These are phyloP conservation scores for Hygrophorus russula DNA, from an alignment of 768 basidiomycete species.

Conservation along the genomic window DNA sequence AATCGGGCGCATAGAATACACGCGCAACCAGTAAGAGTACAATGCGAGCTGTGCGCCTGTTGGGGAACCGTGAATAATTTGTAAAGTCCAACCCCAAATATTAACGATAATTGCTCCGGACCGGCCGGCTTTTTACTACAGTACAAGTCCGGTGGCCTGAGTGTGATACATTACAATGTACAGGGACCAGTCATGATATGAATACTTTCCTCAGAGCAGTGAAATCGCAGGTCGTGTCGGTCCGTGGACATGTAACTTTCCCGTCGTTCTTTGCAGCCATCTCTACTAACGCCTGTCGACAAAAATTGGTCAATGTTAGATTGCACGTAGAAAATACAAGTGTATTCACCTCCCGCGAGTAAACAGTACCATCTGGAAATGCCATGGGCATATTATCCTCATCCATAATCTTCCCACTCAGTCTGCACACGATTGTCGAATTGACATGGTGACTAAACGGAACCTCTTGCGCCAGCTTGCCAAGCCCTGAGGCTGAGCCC, in stretches of 20 bases:
- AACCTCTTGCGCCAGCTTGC: conserved; percentile 71
- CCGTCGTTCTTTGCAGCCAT: conserved; percentile 79
- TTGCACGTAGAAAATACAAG: conserved; percentile 5
- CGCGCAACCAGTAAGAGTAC: background rate
- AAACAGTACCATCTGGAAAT: conserved; percentile 85
- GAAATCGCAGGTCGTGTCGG: conserved; percentile 53
- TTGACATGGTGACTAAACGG: conserved; percentile 92
- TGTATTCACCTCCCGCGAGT: conserved; percentile 76
- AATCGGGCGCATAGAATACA: too few relatives aligned
- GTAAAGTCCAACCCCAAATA: too few relatives aligned
- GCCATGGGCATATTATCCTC: conserved; percentile 89
- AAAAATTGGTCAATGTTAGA: conserved; percentile 7
- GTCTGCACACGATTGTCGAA: conserved; percentile 86
- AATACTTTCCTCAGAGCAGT: conserved; percentile 75
- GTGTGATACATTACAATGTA: background rate
- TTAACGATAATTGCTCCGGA: too few relatives aligned
- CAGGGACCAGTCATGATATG: conserved; percentile 63
- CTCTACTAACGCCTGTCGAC: conserved; percentile 62
- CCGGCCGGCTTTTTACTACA: too few relatives aligned
- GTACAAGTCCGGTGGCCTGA: too few relatives aligned
- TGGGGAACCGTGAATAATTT: too few relatives aligned
- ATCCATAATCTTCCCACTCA: conserved; percentile 92
- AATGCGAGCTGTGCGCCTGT: too few relatives aligned
- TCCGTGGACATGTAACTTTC: conserved; percentile 75
- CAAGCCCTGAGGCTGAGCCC: conserved; percentile 36